phyloP scores from a whole-genome alignment of 192 early-diverging fungal species.

The Entrophospora sp. region DNA sequence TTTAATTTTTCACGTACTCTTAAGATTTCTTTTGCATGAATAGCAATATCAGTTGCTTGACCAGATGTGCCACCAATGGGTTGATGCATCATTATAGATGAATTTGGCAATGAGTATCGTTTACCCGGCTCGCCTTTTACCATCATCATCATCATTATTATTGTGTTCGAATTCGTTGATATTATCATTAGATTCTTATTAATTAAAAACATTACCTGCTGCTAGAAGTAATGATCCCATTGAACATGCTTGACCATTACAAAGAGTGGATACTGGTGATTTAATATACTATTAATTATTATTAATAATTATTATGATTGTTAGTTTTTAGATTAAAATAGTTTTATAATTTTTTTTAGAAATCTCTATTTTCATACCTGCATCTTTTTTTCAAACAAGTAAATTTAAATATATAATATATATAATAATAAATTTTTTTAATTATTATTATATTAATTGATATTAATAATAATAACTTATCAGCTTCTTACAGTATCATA shows the following conservation, averaged over 20 bases:
- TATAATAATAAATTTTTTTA: neutral
- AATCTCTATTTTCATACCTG: neutral
- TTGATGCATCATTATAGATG: slow-evolving; percentile 96
- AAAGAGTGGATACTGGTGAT: slow-evolving; percentile 86
- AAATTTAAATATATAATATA: neutral
- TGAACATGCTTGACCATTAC: slow-evolving; percentile 95
- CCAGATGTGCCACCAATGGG: slow-evolving; percentile 91
- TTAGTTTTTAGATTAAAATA: no score
- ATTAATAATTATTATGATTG: no score
- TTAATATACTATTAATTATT: slow-evolving; percentile 75
- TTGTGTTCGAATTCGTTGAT: no score
- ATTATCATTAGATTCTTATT: no score
- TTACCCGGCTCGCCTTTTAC: slow-evolving; percentile 67
- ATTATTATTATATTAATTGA: no score
- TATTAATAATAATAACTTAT: neutral
- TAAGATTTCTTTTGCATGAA: slow-evolving; percentile 93
- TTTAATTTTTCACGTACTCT: slow-evolving; percentile 78
- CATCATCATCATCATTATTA: neutral
- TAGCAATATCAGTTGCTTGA: slow-evolving; percentile 95
- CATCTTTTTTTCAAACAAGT: slow-evolving; percentile 18
- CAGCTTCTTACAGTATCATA: slow-evolving; percentile 66
- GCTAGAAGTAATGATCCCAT: slow-evolving; percentile 94
- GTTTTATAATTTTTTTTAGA: no score
- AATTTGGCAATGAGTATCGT: slow-evolving; percentile 79
- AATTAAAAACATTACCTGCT: slow-evolving; percentile 44